A percentile compares a stretch with the other conserved stretches of the same genome.
These are phyloP conservation scores for Neurospora crassa DNA, from an alignment of 2,329 filamentous ascomycete species.

Conservation along the genomic window DNA sequence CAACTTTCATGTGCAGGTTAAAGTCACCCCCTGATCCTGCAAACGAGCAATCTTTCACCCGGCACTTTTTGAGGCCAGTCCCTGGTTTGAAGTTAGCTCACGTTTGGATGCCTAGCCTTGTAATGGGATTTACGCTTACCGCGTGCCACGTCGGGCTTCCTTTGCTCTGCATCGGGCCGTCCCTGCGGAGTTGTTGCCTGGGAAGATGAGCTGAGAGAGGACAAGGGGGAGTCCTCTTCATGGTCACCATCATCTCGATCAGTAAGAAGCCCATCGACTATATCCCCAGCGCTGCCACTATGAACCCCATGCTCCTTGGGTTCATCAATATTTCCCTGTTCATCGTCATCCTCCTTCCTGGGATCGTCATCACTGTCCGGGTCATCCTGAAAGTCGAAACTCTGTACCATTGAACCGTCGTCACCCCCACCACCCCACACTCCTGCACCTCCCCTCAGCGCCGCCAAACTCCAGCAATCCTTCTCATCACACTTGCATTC, in stretches of 20 bases:
- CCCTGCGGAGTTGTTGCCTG: neutral
- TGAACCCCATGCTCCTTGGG: conserved; percentile 39
- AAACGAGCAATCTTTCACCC: neutral
- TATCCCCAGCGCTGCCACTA: too few species aligned
- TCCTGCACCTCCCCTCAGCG: conserved; percentile 13
- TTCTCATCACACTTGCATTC: neutral
- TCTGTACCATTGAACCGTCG: too few species aligned
- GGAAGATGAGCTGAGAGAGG: neutral
- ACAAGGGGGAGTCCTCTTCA: conserved; percentile 36
- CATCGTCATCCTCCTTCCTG: conserved; percentile 42
- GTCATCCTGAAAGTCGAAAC: too few species aligned
- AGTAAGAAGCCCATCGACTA: too few species aligned
- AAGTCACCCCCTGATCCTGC: neutral
- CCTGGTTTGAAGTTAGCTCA: neutral
- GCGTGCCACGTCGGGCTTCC: neutral
- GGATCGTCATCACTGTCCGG: too few species aligned
- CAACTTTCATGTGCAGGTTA: neutral
- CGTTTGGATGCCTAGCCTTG: neutral
- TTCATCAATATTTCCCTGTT: conserved; percentile 61
- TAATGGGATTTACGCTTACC: neutral
- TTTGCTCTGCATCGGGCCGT: neutral
- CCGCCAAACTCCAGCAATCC: neutral
- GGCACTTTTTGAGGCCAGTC: too few species aligned
- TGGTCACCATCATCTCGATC: conserved; percentile 44
- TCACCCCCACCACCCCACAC: conserved; percentile 26